phyloP scores from a whole-genome alignment of 2,329 filamentous ascomycete species.

The Cercospora sp. region DNA sequence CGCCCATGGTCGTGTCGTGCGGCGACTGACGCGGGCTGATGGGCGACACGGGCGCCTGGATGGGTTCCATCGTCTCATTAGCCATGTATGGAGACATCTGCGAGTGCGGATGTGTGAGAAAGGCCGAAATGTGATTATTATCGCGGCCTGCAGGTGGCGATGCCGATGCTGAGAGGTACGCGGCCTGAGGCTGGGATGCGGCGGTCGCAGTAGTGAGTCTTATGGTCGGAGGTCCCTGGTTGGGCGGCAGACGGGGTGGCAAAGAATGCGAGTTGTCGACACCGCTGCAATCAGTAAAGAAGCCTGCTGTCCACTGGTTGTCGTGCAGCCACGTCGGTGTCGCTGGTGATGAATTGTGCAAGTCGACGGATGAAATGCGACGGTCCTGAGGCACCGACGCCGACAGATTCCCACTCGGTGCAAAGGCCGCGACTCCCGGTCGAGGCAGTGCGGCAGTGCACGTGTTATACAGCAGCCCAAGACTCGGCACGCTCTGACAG shows the following conservation, averaged over 20 bases:
- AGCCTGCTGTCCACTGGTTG: neutral
- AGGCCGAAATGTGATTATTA: constrained; percentile 18
- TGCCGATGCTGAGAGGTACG: constrained; percentile 19
- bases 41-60: constrained; percentile 32
- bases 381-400: constrained; percentile 12
- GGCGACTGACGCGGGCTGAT: constrained; percentile 32
- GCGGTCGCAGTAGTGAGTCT: constrained; percentile 25
- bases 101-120: constrained; percentile 12
- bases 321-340: neutral
- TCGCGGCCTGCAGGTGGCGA: constrained; percentile 24
- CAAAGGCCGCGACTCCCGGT: neutral
- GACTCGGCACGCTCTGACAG: constrained; percentile 3
- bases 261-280: neutral
- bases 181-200: constrained; percentile 33
- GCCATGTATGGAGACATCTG: constrained; percentile 23
- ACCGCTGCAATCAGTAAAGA: neutral
- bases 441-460: constrained; percentile 11
- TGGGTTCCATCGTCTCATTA: constrained; percentile 22
- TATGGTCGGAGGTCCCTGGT: constrained; percentile 25
- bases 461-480: constrained; percentile 4
- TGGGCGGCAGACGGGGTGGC: constrained; percentile 1
- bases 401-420: neutral
- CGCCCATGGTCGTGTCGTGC: constrained; percentile 27
- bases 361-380: neutral
- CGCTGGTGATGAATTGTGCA: neutral